phyloP scores from a whole-genome alignment of 1,139 yeast species.

The Maudiozyma humilis region DNA sequence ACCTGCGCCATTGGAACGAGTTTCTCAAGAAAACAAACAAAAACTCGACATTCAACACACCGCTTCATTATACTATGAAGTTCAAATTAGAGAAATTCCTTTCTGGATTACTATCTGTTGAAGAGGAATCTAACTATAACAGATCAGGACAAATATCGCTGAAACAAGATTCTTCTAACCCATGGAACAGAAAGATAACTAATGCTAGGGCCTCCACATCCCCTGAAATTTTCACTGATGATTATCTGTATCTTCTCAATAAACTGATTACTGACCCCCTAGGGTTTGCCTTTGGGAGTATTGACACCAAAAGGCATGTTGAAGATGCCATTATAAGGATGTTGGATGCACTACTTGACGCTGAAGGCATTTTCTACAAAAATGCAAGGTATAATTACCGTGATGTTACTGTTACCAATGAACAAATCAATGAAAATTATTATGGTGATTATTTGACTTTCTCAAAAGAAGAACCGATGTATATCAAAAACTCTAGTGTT shows the following conservation, averaged over 20 bases:
- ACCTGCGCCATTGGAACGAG: slow-evolving; percentile 27
- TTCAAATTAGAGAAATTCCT: slow-evolving; percentile 25
- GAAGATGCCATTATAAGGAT: slow-evolving; percentile 20
- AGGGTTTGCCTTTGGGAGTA: slow-evolving; percentile 17
- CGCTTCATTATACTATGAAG: slow-evolving; percentile 21
- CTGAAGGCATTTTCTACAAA: slow-evolving; percentile 25
- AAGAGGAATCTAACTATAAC: slow-evolving; percentile 30
- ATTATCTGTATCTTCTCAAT: slow-evolving; percentile 19
- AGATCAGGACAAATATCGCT: slow-evolving; percentile 21
- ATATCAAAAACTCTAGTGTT: slow-evolving; percentile 12
- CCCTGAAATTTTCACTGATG: slow-evolving; percentile 19
- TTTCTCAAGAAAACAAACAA: slow-evolving; percentile 14
- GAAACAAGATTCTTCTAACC: slow-evolving; percentile 15
- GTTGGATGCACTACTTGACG: slow-evolving; percentile 22
- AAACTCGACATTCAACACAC: slow-evolving; percentile 21
- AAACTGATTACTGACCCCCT: slow-evolving; percentile 21
- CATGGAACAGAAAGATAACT: slow-evolving; percentile 18
- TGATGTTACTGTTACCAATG: slow-evolving; percentile 12
- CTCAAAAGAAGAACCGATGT: slow-evolving; percentile 14
- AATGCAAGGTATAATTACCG: slow-evolving; percentile 13
- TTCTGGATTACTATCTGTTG: slow-evolving; percentile 25
- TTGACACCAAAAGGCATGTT: slow-evolving; percentile 16
- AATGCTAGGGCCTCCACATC: slow-evolving; percentile 11
- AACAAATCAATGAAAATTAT: slow-evolving; percentile 17
- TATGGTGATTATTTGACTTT: slow-evolving; percentile 13